Evolutionary conservation across 176 grass and related monocot species (phyloP), one percentile per base, ranked within the genome.

Genomic region (Metroxylon sagu): DNA sequence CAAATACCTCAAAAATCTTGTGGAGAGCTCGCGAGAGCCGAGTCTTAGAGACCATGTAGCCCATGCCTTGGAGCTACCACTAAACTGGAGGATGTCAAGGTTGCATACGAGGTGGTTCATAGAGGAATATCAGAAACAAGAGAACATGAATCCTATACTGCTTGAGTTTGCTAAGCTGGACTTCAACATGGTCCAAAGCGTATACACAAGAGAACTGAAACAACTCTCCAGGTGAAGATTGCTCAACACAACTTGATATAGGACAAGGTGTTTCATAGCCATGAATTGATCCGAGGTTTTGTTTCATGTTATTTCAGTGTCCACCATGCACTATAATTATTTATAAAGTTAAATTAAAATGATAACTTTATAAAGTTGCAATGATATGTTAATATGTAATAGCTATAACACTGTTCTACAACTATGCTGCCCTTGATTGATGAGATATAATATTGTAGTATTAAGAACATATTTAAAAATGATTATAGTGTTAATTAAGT

Each of bases 111-210:
- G 61, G 57, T 48, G 71, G 71, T 80, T 57, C 56, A 76, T 83
- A 1, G 76, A 76, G n/a, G 60, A 75, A 17, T 88, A 73, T 23
- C 48, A 70, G 39, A 76, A 31, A 52, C 60, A 12, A 10, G 5
- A 3, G 0, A 28, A 19, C 10, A 31, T 71, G 4, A 26, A 72
- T 1, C 76, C 67, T 0, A 2, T 57, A 26, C 17, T 88, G 12
- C 17, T 83, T 6, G 18, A 72, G 16, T 74, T 88, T 0, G 85
- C 79, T 1, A 76, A 48, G 28, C 28, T 73, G 18, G 76, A 83
- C 16, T 88, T 83, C 65, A 75, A 83, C 18, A 58, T 6, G 0
- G 71, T 79, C 18, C 85, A 88, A 76, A 19, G 29, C 21, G 54
- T 76, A 26, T 61, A 83, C 14, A 56, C 60, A 14, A 10, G 66